phyloP scores from a whole-genome alignment of 345 rosid genomes.

The Reutealis trisperma region DNA sequence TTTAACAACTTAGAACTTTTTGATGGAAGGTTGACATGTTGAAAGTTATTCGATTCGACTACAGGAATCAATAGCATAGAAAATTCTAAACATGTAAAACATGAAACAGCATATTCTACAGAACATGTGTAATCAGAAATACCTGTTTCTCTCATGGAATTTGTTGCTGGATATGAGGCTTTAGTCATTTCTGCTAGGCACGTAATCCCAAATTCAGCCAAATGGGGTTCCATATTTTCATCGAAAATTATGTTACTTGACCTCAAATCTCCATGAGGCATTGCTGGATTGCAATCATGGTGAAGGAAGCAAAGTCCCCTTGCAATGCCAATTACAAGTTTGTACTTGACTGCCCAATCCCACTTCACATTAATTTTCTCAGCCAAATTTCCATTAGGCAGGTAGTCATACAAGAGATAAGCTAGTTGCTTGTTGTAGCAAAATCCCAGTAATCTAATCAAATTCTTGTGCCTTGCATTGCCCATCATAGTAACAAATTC shows the following conservation, averaged over 20 bases:
- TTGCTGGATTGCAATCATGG: constrained; percentile 81
- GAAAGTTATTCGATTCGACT: not conserved
- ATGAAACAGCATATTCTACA: not conserved
- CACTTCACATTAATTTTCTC: constrained; percentile 55
- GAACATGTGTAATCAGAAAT: constrained; percentile 2
- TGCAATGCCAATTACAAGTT: constrained; percentile 69
- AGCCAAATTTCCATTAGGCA: constrained; percentile 72
- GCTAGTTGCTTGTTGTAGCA: constrained; percentile 73
- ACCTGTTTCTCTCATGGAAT: constrained; percentile 41
- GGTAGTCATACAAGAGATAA: constrained; percentile 69
- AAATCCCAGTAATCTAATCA: constrained; percentile 79
- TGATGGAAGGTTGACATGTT: constrained; percentile 17
- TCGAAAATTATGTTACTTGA: constrained; percentile 59
- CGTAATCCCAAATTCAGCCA: constrained; percentile 71
- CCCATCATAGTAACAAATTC: constrained; percentile 61
- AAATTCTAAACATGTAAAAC: not conserved
- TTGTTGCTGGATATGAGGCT: constrained; percentile 40
- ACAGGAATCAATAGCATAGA: not conserved
- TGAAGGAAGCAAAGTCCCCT: constrained; percentile 86
- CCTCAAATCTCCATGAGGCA: constrained; percentile 86
- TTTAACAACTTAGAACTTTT: not conserved
- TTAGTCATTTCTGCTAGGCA: constrained; percentile 45
- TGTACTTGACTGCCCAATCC: constrained; percentile 68
- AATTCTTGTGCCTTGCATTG: constrained; percentile 71
- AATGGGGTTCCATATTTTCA: constrained; percentile 71